Evolutionary conservation across 2,329 filamentous ascomycete species (phyloP), one percentile per base, ranked within the genome.

Genomic region (Penicillium sp.): DNA sequence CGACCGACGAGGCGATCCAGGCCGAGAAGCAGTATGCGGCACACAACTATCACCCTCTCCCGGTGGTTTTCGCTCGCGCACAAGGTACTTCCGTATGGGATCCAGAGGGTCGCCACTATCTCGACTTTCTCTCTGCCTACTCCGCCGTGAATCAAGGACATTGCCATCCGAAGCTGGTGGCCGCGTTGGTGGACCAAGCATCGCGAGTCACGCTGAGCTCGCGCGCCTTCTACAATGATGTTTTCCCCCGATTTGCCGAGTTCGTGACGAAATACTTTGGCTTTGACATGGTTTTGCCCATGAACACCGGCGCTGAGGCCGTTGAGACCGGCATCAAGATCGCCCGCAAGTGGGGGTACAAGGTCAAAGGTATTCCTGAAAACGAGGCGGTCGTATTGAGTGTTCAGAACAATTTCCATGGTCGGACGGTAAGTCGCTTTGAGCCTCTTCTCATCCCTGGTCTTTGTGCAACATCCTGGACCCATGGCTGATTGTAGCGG

Each of bases 31-130:
- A 85, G 61, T 90, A 79, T 65, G 92, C 92, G 33, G 92, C 92
- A 32, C 92, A 98, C 78, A 98, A 98, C 74, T 98, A 98, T 75
- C 89, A 96, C 68, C 92, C 92, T 11, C 78, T 98, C 2, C 92
- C 92, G 27, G 82, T 98, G 43, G 92, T 95, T 60, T 95, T 96
- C 66, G 76, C 90, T 39, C 79, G 80, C 50, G 92, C 88, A 28
- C 77, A 82, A 55, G 92, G 90, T 32, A 83, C 84, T 59, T 82
- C 84, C 44, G 92, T 96, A 41, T 98, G 92, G 90, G 92, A 98
- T 61, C 92, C 92, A 12, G 92, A 98, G 72, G 88, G 85, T 60
- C 85, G 82, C 55, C 82, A 95, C 65, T 96, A 98, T 68, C 80
- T 96, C 56, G 92, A 98, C 71, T 98, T 95, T 70, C 80, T 98